Conservation (phyloP, 306 rosid species). For the Psophocarpus tetragonolobus region DNA sequence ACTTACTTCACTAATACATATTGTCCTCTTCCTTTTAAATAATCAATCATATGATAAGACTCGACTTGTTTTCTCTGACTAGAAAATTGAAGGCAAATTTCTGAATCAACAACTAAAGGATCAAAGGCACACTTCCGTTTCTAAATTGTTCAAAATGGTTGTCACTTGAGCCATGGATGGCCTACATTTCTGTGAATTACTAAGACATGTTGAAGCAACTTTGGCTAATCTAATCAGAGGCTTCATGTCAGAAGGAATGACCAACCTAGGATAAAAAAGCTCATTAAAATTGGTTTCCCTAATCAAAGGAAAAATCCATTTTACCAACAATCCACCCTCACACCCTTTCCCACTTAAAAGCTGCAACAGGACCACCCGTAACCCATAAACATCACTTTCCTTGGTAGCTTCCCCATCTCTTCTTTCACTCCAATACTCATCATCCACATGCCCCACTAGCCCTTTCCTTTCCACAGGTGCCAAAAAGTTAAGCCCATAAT, state of each 20-base stretch:
- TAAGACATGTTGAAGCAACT: constrained; percentile 84
- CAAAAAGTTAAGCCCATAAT: constrained; percentile 67
- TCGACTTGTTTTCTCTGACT: too few relatives aligned
- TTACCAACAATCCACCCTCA: constrained; percentile 62
- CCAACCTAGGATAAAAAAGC: constrained; percentile 65
- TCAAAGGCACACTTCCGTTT: constrained; percentile 45
- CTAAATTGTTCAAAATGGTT: constrained; percentile 67
- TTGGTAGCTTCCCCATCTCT: constrained; percentile 48
- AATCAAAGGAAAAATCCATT: constrained; percentile 86
- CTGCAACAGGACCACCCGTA: constrained; percentile 81
- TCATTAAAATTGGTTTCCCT: constrained; percentile 57
- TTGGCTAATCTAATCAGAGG: constrained; percentile 72
- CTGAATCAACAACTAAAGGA: background rate
- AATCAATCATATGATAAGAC: too few relatives aligned
- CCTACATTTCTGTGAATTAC: constrained; percentile 72
- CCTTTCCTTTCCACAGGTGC: constrained; percentile 59
- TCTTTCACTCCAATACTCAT: constrained; percentile 55
- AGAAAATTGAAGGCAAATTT: too few relatives aligned
- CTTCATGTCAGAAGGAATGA: constrained; percentile 47
- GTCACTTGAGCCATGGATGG: constrained; percentile 74
- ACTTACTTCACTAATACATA: too few relatives aligned
- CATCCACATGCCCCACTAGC: constrained; percentile 60
- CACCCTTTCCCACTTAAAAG: constrained; percentile 76
- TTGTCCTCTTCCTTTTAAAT: too few relatives aligned
- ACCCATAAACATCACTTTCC: constrained; percentile 85